These are phyloP conservation scores for Trichoderma sp. DNA, from an alignment of 2,329 filamentous ascomycete genomes.

Conservation along the genomic window DNA sequence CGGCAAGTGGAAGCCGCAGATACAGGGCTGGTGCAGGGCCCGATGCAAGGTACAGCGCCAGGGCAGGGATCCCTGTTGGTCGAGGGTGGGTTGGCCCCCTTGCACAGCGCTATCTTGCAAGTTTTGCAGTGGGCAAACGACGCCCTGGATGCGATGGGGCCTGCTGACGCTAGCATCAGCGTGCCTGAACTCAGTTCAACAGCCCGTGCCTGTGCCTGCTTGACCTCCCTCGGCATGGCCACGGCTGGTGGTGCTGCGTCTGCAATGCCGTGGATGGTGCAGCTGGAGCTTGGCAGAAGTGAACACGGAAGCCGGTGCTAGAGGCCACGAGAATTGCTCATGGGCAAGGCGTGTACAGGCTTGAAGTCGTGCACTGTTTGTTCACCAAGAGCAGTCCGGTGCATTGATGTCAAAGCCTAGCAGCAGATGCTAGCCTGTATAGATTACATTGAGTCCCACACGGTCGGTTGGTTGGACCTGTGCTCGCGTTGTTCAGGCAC, in stretches of 20 bases:
- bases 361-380: background rate
- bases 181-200: background rate
- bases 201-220: background rate
- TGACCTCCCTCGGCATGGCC: background rate
- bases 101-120: background rate
- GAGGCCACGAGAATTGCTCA: background rate
- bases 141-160: background rate
- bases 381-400: background rate
- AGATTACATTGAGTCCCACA: slow-evolving; percentile 4
- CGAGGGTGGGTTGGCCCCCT: background rate
- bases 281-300: background rate
- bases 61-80: slow-evolving; percentile 14
- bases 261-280: background rate
- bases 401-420: slow-evolving; percentile 11
- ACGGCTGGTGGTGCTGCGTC: background rate
- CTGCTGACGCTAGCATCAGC: background rate
- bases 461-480: background rate
- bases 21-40: slow-evolving; percentile 11
- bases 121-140: slow-evolving; percentile 7
- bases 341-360: background rate
- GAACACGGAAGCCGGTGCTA: background rate
- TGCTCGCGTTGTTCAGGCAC: background rate
- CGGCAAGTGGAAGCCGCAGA: slow-evolving; percentile 23
- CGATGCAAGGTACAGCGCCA: slow-evolving; percentile 26
- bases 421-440: background rate